A percentile compares a stretch with the other conserved stretches of the same genome.
Conservation (phyloP, 192 early-diverging fungal genomes). For the Linderina pennispora region DNA sequence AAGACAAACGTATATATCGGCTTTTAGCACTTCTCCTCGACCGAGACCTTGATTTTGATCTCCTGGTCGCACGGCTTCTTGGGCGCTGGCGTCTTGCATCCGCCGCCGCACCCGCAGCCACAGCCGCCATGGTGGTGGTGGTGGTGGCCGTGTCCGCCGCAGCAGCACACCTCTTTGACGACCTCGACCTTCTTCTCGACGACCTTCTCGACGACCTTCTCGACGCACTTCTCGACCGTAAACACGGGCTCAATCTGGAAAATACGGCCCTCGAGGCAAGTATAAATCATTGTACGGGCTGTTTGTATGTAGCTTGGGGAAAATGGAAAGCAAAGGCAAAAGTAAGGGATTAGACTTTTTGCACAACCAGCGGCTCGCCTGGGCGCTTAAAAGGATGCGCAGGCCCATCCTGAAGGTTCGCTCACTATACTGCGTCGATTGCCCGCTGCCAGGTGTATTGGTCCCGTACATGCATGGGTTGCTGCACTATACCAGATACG, state of each 20-base stretch:
- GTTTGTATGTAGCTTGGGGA: background rate
- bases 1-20: too few species aligned
- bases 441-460: too few species aligned
- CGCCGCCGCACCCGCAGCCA: background rate
- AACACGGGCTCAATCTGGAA: slow-evolving; percentile 41
- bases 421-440: too few species aligned
- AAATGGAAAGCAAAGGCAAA: background rate
- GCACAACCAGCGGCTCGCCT: too few species aligned
- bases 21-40: slow-evolving; percentile 36
- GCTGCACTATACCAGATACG: background rate
- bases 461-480: background rate
- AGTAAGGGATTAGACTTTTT: too few species aligned
- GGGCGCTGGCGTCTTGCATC: background rate
- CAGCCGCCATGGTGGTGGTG: slow-evolving; percentile 10
- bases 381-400: too few species aligned
- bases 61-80: slow-evolving; percentile 25
- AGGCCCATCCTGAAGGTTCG: too few species aligned
- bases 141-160: slow-evolving; percentile 13
- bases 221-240: slow-evolving; percentile 38
- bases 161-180: slow-evolving; percentile 39
- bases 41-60: slow-evolving; percentile 31
- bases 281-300: slow-evolving; percentile 26
- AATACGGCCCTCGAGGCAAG: slow-evolving; percentile 32
- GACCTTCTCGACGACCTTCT: slow-evolving; percentile 34
- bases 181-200: slow-evolving; percentile 27